These are phyloP conservation scores for Calonectria ilicicola DNA, from an alignment of 2,329 filamentous ascomycete genomes.

Conservation along the genomic window DNA sequence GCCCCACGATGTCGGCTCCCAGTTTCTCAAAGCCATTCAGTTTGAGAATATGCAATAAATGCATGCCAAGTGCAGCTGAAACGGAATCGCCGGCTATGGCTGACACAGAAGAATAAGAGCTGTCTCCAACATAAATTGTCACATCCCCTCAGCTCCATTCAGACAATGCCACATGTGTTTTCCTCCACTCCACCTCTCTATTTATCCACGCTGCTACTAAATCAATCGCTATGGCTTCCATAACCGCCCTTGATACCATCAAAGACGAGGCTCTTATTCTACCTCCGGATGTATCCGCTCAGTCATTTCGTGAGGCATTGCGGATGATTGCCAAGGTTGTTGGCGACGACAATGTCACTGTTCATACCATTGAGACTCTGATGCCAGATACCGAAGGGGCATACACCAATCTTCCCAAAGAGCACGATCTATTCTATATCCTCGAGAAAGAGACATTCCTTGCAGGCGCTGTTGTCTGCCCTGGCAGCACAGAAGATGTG, in stretches of 20 bases:
- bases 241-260: not conserved
- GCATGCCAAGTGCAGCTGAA: not conserved
- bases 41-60: not conserved
- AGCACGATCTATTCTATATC: constrained; percentile 18
- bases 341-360: not conserved
- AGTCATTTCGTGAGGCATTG: not conserved
- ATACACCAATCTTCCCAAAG: not conserved
- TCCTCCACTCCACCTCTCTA: too few relatives aligned
- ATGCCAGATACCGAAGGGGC: not conserved
- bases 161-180: too few relatives aligned
- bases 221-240: not conserved
- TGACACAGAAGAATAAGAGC: too few relatives aligned
- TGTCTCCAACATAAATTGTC: too few relatives aligned
- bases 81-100: not conserved
- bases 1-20: not conserved
- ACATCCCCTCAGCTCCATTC: too few relatives aligned
- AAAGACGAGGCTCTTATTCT: not conserved
- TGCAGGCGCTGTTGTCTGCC: constrained; percentile 8
- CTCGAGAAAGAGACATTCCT: constrained; percentile 19
- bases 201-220: too few relatives aligned
- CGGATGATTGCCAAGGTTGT: not conserved
- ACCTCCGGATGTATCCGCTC: not conserved
- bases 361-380: not conserved
- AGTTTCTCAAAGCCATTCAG: not conserved
- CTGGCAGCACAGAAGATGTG: constrained; percentile 17